Conservation (phyloP, 495 filamentous ascomycete genomes). For the Entonaema liquescens region DNA sequence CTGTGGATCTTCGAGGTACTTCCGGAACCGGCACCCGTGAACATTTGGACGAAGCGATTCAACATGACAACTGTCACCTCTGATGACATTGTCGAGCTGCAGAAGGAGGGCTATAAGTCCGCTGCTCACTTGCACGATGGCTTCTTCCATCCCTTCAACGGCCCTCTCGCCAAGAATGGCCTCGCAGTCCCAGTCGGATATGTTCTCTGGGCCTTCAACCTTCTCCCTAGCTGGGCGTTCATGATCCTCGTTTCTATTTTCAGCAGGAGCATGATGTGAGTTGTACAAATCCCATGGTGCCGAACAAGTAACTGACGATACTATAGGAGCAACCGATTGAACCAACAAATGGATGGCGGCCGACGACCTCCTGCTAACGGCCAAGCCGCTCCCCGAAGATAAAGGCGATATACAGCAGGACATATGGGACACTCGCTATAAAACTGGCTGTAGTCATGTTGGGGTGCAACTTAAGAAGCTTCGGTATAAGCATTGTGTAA, state of each 20-base stretch:
- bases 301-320: constrained; percentile 9
- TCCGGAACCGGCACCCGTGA: constrained; percentile 62
- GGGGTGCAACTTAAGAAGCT: constrained; percentile 1
- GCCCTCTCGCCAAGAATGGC: constrained; percentile 70
- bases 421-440: neutral
- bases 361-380: constrained; percentile 40
- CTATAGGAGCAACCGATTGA: constrained; percentile 46
- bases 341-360: constrained; percentile 42
- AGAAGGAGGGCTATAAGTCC: constrained; percentile 69
- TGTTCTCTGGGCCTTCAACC: constrained; percentile 73
- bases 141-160: constrained; percentile 81
- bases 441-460: neutral
- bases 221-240: constrained; percentile 65
- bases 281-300: constrained; percentile 24
- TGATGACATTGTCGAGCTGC: constrained; percentile 69
- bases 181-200: constrained; percentile 75
- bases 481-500: constrained; percentile 7
- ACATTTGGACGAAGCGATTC: constrained; percentile 67
- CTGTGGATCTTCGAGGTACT: constrained; percentile 77
- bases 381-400: constrained; percentile 45
- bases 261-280: constrained; percentile 89
- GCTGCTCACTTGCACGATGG: constrained; percentile 69
- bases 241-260: constrained; percentile 86
- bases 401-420: neutral
- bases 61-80: constrained; percentile 72